Evolutionary conservation across 257 asterid genomes (phyloP), one percentile per base, ranked within the genome.

Genomic region (Solanum pimpinellifolium): DNA sequence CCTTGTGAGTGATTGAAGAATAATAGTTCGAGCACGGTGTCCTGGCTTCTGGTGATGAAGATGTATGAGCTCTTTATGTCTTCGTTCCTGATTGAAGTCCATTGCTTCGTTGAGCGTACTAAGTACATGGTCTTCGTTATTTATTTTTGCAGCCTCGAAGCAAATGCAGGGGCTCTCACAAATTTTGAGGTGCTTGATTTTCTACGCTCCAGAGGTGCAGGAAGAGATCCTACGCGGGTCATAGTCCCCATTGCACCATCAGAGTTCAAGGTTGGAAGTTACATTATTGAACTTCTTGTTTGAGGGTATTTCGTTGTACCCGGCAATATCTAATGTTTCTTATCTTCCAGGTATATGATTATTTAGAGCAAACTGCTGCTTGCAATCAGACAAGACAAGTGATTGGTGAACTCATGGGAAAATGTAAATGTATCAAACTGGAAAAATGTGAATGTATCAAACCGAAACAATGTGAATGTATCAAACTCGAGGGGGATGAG

Each of bases 141-240:
- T 31, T 66, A 44, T 75, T 39, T 83, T 78, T 86, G 90, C 94
- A 96, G 98, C 87, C 86, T 94, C 77, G 60, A 92, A 89, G 31
- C 91, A 11, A 90, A 86, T 89, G 95, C 90, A 7, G 97, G 98
- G 62, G 93, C 92, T 27, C 96, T 95, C 39, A 91, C 98, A 69
- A 94, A 96, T 87, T 94, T 91, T 80, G 98, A 95, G 90, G 95
- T 95, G 84, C 99, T 95, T 62, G 94, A 93, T 83, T 93, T 92
- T 65, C 90, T 96, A 88, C 89, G 94, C 90, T 93, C 97, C 6
- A 90, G 97, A 92, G 99, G 97, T 7, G 98, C 98, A 83, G 97
- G 95, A 52, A 94, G 87, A 85, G 98, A 95, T 89, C 93, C 93
- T 75, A 91, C 98, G 4, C 94, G 97, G 25, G 91, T 90, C 86